Conservation (phyloP, 1,284 basidiomycete genomes). For the Takashimella tepidaria region DNA sequence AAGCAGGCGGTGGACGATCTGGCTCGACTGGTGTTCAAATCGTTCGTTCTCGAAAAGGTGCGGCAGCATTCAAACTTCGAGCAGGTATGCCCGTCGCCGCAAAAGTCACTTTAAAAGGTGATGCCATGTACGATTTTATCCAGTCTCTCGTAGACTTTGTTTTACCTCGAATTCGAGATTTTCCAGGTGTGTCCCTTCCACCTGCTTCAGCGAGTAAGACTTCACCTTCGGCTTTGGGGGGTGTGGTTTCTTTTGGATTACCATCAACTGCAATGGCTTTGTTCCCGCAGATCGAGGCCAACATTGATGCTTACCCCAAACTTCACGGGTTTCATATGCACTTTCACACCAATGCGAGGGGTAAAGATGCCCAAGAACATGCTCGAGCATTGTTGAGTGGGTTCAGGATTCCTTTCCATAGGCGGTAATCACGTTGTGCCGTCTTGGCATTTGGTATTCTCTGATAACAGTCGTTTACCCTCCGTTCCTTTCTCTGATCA, state of each 20-base stretch:
- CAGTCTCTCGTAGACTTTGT: slow-evolving; percentile 88
- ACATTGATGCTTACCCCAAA: slow-evolving; percentile 78
- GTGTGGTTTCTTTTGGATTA: slow-evolving; percentile 85
- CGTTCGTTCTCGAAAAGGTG: slow-evolving; percentile 68
- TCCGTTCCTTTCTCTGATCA: slow-evolving; percentile 6
- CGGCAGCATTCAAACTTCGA: slow-evolving; percentile 78
- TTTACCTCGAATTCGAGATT: slow-evolving; percentile 85
- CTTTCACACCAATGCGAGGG: slow-evolving; percentile 78
- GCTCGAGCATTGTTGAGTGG: slow-evolving; percentile 79
- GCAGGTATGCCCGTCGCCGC: slow-evolving; percentile 77
- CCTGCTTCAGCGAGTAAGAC: slow-evolving; percentile 51
- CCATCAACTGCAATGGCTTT: slow-evolving; percentile 77
- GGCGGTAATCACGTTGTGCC: slow-evolving; percentile 25
- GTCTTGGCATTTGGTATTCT: background rate
- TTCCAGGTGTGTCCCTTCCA: slow-evolving; percentile 74
- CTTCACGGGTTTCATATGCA: slow-evolving; percentile 85
- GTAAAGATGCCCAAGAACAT: slow-evolving; percentile 76
- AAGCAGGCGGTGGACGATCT: slow-evolving; percentile 62
- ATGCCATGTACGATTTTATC: slow-evolving; percentile 91
- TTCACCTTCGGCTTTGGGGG: slow-evolving; percentile 70
- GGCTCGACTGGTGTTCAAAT: slow-evolving; percentile 73
- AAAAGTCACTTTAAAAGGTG: slow-evolving; percentile 83
- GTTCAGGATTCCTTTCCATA: slow-evolving; percentile 76
- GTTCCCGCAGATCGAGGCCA: slow-evolving; percentile 93
- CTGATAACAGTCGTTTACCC: background rate